phyloP scores from a whole-genome alignment of 257 asterid species.

The Gynochthodes officinalis region DNA sequence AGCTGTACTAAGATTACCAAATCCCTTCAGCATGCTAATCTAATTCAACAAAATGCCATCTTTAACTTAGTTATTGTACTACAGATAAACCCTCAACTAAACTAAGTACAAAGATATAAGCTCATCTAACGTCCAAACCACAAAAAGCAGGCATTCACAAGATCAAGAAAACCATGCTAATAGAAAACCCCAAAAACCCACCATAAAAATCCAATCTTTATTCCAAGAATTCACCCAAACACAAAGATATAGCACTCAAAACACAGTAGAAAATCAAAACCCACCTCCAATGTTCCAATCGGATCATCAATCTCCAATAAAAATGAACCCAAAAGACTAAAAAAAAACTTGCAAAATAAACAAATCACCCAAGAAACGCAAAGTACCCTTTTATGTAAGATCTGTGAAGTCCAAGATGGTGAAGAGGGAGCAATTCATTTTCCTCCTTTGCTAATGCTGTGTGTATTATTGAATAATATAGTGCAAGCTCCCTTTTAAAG shows the following conservation, averaged over 20 bases:
- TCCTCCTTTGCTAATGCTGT: background rate
- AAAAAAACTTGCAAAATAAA: background rate
- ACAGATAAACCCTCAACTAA: background rate
- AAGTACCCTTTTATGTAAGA: slow-evolving; percentile 14
- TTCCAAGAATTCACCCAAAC: slow-evolving; percentile 4
- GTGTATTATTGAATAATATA: slow-evolving; percentile 7
- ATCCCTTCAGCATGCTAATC: background rate
- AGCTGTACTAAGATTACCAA: background rate
- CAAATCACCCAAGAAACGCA: background rate
- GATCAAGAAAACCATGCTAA: background rate
- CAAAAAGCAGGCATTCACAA: slow-evolving; percentile 2
- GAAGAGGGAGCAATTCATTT: background rate
- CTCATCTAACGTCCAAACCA: slow-evolving; percentile 1
- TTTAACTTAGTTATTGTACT: background rate
- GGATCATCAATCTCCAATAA: background rate
- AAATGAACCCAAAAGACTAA: background rate
- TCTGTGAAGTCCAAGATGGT: slow-evolving; percentile 13
- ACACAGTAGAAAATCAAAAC: slow-evolving; percentile 4
- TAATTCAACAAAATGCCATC: background rate
- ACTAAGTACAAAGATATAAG: background rate
- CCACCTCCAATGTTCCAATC: slow-evolving; percentile 3
- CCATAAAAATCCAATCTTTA: slow-evolving; percentile 7
- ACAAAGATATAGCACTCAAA: background rate
- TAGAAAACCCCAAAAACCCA: background rate
- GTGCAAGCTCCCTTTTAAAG: background rate